phyloP scores from a whole-genome alignment of 2,329 filamentous ascomycete genomes.

The Colletotrichum musae region DNA sequence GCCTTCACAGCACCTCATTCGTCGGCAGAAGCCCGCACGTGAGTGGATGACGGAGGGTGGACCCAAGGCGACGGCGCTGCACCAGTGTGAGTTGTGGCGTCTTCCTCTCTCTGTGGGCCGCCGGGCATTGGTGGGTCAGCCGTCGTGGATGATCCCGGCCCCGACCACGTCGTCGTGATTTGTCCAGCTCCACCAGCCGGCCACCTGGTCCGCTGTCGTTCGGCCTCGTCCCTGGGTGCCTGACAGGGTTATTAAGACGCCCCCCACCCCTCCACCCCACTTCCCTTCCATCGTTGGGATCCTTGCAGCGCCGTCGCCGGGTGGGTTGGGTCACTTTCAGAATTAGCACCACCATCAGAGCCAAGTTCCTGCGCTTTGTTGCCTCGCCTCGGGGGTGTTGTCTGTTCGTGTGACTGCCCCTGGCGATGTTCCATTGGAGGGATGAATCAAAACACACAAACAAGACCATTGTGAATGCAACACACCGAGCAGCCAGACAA shows the following conservation, averaged over 20 bases:
- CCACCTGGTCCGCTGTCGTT: too few relatives aligned
- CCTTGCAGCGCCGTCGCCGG: too few relatives aligned
- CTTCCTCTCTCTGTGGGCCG: background rate
- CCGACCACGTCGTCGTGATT: background rate
- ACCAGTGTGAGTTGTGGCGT: background rate
- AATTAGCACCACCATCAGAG: background rate
- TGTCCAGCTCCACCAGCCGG: background rate
- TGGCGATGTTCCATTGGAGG: background rate
- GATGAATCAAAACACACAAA: conserved; percentile 30
- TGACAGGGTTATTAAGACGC: too few relatives aligned
- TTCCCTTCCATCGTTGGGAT: too few relatives aligned
- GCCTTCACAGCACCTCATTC: conserved; percentile 26
- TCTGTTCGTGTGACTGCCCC: background rate
- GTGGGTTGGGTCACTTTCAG: background rate
- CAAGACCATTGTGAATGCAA: conserved; percentile 21
- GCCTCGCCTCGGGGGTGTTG: background rate
- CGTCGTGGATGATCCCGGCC: background rate
- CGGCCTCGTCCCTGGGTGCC: too few relatives aligned
- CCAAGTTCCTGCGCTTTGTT: background rate
- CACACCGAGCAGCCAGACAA: background rate
- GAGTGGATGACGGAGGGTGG: conserved; percentile 26
- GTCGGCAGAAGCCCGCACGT: conserved; percentile 22
- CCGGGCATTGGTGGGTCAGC: conserved; percentile 7
- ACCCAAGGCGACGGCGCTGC: conserved; percentile 20
- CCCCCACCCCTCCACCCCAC: too few relatives aligned